Evolutionary conservation across 1,284 basidiomycete genomes (phyloP).

Genomic region (Inonotus hispidus): DNA sequence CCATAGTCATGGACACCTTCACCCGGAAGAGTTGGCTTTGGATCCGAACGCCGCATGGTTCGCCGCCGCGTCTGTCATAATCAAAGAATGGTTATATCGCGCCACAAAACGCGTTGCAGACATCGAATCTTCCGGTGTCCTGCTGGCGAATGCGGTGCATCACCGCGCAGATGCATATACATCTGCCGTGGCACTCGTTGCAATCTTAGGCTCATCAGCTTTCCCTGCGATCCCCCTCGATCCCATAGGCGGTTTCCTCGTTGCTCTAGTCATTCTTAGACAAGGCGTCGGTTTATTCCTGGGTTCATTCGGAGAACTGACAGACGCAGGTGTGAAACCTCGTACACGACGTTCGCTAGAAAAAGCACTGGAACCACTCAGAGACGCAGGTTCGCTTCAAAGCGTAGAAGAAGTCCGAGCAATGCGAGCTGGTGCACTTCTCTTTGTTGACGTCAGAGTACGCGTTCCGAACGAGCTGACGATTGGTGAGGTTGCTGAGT

Average conservation of each 20-base stretch:
- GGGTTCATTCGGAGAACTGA: conserved; percentile 77
- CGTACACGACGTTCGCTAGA: conserved; percentile 50
- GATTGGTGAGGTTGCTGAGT: conserved; percentile 48
- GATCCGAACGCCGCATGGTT: conserved; percentile 98
- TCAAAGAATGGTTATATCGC: conserved; percentile 93
- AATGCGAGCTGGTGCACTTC: conserved; percentile 68
- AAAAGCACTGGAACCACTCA: conserved; percentile 48
- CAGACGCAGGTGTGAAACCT: conserved; percentile 75
- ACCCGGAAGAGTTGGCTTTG: conserved; percentile 37
- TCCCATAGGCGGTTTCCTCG: conserved; percentile 88
- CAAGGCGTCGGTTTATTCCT: conserved; percentile 75
- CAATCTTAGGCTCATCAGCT: conserved; percentile 83
- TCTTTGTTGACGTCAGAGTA: conserved; percentile 72
- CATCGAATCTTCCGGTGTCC: conserved; percentile 84
- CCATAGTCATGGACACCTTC: conserved; percentile 51
- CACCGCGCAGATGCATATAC: conserved; percentile 95
- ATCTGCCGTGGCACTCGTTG: conserved; percentile 80
- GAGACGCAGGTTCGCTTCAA: conserved; percentile 27
- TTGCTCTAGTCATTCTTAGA: conserved; percentile 83
- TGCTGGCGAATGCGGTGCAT: conserved; percentile 89
- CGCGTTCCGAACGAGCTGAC: conserved; percentile 59
- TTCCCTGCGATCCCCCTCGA: conserved; percentile 87
- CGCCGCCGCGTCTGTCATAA: conserved; percentile 72
- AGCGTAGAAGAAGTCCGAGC: conserved; percentile 66
- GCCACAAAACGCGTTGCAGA: conserved; percentile 85